Conservation (phyloP, 768 basidiomycete genomes). For the Mrakia blollopis region DNA sequence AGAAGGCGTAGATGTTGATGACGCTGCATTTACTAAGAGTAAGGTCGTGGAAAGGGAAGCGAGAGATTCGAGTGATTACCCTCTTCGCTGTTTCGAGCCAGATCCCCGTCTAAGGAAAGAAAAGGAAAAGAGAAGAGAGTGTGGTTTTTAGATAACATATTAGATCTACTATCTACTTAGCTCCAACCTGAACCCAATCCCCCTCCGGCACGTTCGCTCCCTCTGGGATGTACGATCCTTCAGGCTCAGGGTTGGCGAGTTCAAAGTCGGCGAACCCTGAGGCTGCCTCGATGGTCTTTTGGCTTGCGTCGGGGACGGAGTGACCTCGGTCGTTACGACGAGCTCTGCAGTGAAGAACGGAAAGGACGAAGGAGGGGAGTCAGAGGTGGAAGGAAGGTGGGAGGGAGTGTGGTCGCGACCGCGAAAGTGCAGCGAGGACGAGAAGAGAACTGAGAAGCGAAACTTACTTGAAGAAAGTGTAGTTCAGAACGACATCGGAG, state of each 20-base stretch:
- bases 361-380: neutral
- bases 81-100: too few species aligned
- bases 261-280: constrained; percentile 54
- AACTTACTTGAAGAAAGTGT: constrained; percentile 91
- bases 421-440: too few species aligned
- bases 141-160: too few species aligned
- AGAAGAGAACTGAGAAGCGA: neutral
- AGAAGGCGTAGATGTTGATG: too few species aligned
- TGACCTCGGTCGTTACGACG: constrained; percentile 79
- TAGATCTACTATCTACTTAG: neutral
- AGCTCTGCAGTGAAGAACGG: constrained; percentile 54
- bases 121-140: too few species aligned
- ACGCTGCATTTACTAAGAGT: too few species aligned
- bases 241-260: constrained; percentile 35
- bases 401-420: neutral
- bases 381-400: neutral
- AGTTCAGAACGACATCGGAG: constrained; percentile 87
- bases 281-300: constrained; percentile 71
- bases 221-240: too few species aligned
- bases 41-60: too few species aligned
- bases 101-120: too few species aligned
- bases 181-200: constrained; percentile 20
- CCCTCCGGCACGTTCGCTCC: constrained; percentile 1
- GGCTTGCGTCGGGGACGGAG: constrained; percentile 81
- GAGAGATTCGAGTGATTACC: too few species aligned